These are phyloP conservation scores for Curvularia verruculosa DNA, from an alignment of 2,329 filamentous ascomycete genomes.

Conservation along the genomic window DNA sequence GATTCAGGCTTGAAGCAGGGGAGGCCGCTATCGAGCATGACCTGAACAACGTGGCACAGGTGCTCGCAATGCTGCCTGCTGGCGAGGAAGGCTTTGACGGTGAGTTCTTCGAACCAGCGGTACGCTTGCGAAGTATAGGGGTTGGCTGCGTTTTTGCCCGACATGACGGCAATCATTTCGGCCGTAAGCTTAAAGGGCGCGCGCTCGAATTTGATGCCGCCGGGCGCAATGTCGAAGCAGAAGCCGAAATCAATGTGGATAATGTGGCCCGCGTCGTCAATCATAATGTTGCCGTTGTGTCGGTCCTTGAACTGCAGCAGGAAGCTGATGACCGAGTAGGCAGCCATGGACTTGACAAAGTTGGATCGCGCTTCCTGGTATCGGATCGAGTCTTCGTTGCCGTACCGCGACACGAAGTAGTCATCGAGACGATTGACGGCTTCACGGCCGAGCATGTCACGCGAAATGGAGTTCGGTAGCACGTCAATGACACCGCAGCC, in stretches of 20 bases:
- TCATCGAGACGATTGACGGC: constrained; percentile 98
- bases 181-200: constrained; percentile 97
- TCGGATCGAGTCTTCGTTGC: constrained; percentile 89
- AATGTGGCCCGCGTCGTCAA: constrained; percentile 85
- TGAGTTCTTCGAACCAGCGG: constrained; percentile 95
- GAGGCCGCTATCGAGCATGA: constrained; percentile 95
- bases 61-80: constrained; percentile 86
- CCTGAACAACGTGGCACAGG: constrained; percentile 82
- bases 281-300: constrained; percentile 85
- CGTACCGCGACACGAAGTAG: constrained; percentile 97
- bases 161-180: constrained; percentile 99
- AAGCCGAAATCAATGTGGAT: constrained; percentile 96
- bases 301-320: constrained; percentile 97
- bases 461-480: constrained; percentile 94
- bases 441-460: constrained; percentile 97
- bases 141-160: constrained; percentile 63
- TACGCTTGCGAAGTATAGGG: constrained; percentile 77
- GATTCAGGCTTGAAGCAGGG: constrained; percentile 98
- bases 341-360: constrained; percentile 99
- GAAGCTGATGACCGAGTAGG: constrained; percentile 96
- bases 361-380: constrained; percentile 96
- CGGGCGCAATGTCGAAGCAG: constrained; percentile 98
- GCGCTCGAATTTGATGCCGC: constrained; percentile 95
- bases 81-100: constrained; percentile 92
- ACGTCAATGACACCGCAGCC: constrained; percentile 99